Conservation (phyloP, 352 stramenopile genomes). For the Phytophthora sansomeana region DNA sequence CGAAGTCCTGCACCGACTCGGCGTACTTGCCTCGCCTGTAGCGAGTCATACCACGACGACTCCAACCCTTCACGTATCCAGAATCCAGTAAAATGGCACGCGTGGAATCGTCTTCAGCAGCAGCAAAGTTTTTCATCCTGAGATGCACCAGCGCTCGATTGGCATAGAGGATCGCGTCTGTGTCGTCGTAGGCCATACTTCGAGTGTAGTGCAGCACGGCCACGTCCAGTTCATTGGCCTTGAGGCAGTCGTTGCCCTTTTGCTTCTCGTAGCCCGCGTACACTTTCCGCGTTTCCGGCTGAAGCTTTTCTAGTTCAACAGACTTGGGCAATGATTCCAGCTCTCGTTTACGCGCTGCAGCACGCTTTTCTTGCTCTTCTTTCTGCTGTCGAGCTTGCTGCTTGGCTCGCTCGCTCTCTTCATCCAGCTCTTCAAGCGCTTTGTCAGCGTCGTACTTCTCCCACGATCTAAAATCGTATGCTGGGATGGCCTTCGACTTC, state of each 20-base stretch:
- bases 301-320: slow-evolving; percentile 63
- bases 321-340: slow-evolving; percentile 66
- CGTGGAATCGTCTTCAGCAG: slow-evolving; percentile 90
- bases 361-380: slow-evolving; percentile 49
- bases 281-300: slow-evolving; percentile 56
- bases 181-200: slow-evolving; percentile 85
- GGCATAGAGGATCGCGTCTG: slow-evolving; percentile 80
- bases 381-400: slow-evolving; percentile 46
- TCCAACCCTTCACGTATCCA: slow-evolving; percentile 90
- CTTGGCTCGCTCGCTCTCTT: slow-evolving; percentile 48
- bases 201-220: slow-evolving; percentile 90
- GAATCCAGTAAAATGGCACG: slow-evolving; percentile 80
- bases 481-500: slow-evolving; percentile 61
- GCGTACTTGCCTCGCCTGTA: slow-evolving; percentile 89
- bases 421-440: slow-evolving; percentile 79
- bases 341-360: slow-evolving; percentile 56
- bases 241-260: slow-evolving; percentile 96
- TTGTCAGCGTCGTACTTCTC: slow-evolving; percentile 92
- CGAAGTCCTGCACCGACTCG: slow-evolving; percentile 86
- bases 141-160: slow-evolving; percentile 90
- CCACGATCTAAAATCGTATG: slow-evolving; percentile 93
- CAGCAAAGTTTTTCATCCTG: slow-evolving; percentile 81
- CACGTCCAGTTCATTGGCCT: slow-evolving; percentile 83
- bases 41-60: slow-evolving; percentile 87
- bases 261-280: slow-evolving; percentile 87